A percentile compares a stretch with the other conserved stretches of the same genome.
Conservation (phyloP, 1,139 yeast species). For the Suhomyces anneliseae region DNA sequence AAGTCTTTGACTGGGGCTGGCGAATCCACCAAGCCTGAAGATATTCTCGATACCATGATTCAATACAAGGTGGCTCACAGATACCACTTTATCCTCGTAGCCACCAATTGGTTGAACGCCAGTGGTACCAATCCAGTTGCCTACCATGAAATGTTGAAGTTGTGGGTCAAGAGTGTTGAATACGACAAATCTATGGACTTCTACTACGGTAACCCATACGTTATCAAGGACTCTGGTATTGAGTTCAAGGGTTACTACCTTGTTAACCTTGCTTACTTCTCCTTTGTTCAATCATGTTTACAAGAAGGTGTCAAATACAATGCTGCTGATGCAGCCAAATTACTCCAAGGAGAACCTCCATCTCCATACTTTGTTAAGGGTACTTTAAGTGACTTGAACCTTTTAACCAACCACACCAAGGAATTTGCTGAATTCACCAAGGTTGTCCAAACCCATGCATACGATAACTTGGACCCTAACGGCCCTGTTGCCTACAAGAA, state of each 20-base stretch:
- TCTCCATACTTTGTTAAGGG: slow-evolving; percentile 20
- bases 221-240: slow-evolving; percentile 10
- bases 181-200: slow-evolving; percentile 15
- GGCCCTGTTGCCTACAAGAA: slow-evolving; percentile 23
- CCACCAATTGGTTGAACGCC: slow-evolving; percentile 21
- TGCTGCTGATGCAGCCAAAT: slow-evolving; percentile 26
- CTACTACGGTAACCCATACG: slow-evolving; percentile 12
- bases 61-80: slow-evolving; percentile 33
- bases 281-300: slow-evolving; percentile 35
- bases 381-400: slow-evolving; percentile 15
- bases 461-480: slow-evolving; percentile 37
- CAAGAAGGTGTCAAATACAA: slow-evolving; percentile 24
- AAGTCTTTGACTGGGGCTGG: slow-evolving; percentile 19
- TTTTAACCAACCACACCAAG: slow-evolving; percentile 11
- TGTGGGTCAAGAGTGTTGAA: slow-evolving; percentile 40
- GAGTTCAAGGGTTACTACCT: slow-evolving; percentile 18
- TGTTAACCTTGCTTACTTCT: slow-evolving; percentile 32
- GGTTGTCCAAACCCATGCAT: slow-evolving; percentile 13
- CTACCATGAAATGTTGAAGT: slow-evolving; percentile 27
- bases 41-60: slow-evolving; percentile 30
- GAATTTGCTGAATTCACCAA: slow-evolving; percentile 18
- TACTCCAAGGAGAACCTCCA: slow-evolving; percentile 33
- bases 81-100: slow-evolving; percentile 31
- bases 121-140: slow-evolving; percentile 12
- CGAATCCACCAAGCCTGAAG: slow-evolving; percentile 19